Conservation (phyloP, 768 basidiomycete genomes). For the Naganishia onofrii region DNA sequence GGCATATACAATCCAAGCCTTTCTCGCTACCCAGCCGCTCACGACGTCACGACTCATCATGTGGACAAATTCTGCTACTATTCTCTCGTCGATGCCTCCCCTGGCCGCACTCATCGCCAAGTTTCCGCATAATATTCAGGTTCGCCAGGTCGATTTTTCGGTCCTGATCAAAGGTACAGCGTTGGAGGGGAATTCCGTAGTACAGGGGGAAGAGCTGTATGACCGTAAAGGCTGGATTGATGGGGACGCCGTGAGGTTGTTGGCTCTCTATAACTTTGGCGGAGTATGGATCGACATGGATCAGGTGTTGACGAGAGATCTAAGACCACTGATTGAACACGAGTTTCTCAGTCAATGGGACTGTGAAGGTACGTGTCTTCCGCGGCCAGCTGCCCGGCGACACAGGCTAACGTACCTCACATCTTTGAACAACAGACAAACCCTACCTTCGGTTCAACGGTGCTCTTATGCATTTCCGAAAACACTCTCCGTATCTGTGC, state of each 20-base stretch:
- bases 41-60: constrained; percentile 66
- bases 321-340: constrained; percentile 80
- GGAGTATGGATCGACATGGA: constrained; percentile 99
- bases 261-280: constrained; percentile 84
- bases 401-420: constrained; percentile 7
- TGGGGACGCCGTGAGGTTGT: constrained; percentile 82
- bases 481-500: constrained; percentile 91
- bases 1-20: constrained; percentile 86
- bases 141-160: constrained; percentile 68
- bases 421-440: constrained; percentile 59
- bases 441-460: constrained; percentile 79
- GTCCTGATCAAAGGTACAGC: constrained; percentile 71
- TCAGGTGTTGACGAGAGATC: constrained; percentile 79
- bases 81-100: constrained; percentile 55
- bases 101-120: constrained; percentile 61
- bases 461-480: constrained; percentile 87
- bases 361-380: constrained; percentile 81
- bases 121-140: constrained; percentile 70
- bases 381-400: neutral
- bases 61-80: constrained; percentile 79
- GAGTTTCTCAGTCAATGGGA: constrained; percentile 99
- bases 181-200: constrained; percentile 58
- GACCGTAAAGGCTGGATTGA: constrained; percentile 91
- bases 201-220: constrained; percentile 51
- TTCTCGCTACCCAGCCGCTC: constrained; percentile 85